Base-by-base conservation (phyloP, 2,329 filamentous ascomycete species). In the Cercospora sp. region DNA sequence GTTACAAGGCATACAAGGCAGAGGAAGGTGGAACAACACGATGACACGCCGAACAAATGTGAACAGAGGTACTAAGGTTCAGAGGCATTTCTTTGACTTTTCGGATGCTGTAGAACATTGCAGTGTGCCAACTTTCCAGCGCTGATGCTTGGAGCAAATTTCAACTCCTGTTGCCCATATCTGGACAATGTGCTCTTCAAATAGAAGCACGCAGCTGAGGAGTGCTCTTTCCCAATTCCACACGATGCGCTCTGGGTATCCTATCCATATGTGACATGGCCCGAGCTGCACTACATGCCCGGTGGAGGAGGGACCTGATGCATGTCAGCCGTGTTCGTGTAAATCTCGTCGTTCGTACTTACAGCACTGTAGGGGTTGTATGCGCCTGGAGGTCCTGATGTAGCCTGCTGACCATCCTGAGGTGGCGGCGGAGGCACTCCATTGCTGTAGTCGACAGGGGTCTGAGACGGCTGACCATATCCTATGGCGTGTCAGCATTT, bases 291-390 rank as follows among this genome's bases (percentile, higher is more conserved):
- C 24, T 58, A 64, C 62, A 64, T 64, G 13, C 62, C 62, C 18
- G 62, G 62, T 24, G 62, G 62, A 18, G 62, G 62, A 40, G 62
- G 62, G 34, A 64, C 62, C 62, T 64, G 21, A 55, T 18, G 21
- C 21, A 28, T 18, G 21, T 64, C 34, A 64, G 49, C 18, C 32
- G 18, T 43, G 18, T 13, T 58, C 51, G 13, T 5, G 32, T 26
- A 10, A 13, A 3, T 21, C 7, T 16, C n/a, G n/a, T 53, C 7
- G 5, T 8, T 37, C 8, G 26, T 26, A 28, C 62, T 64, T 43
- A 64, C 62, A 58, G 62, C 62, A 40, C 62, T 64, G 49, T 64
- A 64, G 32, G 45, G 45, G 30, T 64, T 57, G 30, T 64, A 43
- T 16, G 62, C 49, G 16, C 62, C 62, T 12, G 62, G 62, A n/a